phyloP scores from a whole-genome alignment of 1,284 basidiomycete species.

The Stygiomarasmius scandens region DNA sequence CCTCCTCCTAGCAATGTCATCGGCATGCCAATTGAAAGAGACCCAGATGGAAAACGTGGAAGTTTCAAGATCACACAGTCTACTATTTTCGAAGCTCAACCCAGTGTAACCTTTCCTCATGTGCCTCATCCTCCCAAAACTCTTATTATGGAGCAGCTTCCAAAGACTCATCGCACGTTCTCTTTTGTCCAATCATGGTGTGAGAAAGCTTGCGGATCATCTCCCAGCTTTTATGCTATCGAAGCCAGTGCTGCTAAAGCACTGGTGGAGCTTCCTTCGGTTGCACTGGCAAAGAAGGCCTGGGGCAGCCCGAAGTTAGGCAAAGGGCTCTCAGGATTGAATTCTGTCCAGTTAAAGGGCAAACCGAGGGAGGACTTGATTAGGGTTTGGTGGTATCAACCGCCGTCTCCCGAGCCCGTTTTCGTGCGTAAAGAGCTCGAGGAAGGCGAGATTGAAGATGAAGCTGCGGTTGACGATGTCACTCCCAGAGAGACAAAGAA shows the following conservation, averaged over 20 bases:
- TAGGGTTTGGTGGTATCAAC: slow-evolving; percentile 57
- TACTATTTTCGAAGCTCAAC: slow-evolving; percentile 23
- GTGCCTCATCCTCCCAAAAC: slow-evolving; percentile 51
- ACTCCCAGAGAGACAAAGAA: slow-evolving; percentile 41
- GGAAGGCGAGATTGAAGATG: slow-evolving; percentile 41
- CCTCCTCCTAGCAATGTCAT: slow-evolving; percentile 26
- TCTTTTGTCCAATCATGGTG: slow-evolving; percentile 51
- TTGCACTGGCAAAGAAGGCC: slow-evolving; percentile 47
- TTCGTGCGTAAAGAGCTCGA: slow-evolving; percentile 37
- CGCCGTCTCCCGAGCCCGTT: slow-evolving; percentile 22
- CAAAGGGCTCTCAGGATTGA: slow-evolving; percentile 24
- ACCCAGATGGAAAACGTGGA: slow-evolving; percentile 45
- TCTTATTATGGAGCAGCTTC: slow-evolving; percentile 61
- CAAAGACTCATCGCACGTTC: slow-evolving; percentile 49
- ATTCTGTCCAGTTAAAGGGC: slow-evolving; percentile 39
- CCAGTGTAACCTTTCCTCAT: slow-evolving; percentile 25
- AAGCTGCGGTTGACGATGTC: slow-evolving; percentile 23
- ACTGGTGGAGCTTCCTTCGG: slow-evolving; percentile 53
- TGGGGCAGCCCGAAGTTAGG: slow-evolving; percentile 53
- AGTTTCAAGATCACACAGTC: slow-evolving; percentile 34
- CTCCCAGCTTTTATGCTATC: slow-evolving; percentile 41
- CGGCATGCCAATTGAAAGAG: slow-evolving; percentile 45
- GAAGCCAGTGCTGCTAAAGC: slow-evolving; percentile 47
- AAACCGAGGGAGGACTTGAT: slow-evolving; percentile 50
- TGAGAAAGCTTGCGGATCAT: slow-evolving; percentile 37